phyloP scores from a whole-genome alignment of 306 rosid species.

The Datisca glomerata region DNA sequence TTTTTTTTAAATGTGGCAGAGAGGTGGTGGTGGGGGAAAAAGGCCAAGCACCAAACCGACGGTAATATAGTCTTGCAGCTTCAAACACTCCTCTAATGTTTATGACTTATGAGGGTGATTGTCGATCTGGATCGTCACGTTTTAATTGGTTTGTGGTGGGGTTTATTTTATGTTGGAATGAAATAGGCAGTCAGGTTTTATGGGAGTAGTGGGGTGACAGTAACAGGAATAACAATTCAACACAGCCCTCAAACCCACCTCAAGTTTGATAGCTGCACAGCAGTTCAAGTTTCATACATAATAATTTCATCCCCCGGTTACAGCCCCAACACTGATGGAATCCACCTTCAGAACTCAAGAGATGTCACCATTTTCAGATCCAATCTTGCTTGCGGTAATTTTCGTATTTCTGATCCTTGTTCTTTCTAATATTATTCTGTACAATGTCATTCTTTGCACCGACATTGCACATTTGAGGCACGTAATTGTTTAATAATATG shows the following conservation, averaged over 20 bases:
- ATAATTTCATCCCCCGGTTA: slow-evolving; percentile 69
- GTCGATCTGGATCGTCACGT: no score
- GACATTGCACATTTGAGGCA: no score
- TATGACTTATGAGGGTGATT: no score
- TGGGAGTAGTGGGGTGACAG: slow-evolving; percentile 73
- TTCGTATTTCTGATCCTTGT: no score
- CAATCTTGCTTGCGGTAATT: slow-evolving; percentile 79
- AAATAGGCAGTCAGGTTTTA: slow-evolving; percentile 91
- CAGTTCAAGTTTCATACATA: slow-evolving; percentile 66
- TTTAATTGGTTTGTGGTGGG: no score
- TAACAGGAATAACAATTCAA: slow-evolving; percentile 80
- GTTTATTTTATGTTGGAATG: no score
- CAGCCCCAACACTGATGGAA: slow-evolving; percentile 92
- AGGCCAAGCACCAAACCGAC: slow-evolving; percentile 85
- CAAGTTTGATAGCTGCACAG: slow-evolving; percentile 81
- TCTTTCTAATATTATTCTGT: no score
- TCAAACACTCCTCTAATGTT: no score
- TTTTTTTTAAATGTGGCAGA: slow-evolving; percentile 49
- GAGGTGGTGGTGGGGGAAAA: slow-evolving; percentile 45
- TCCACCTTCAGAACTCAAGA: slow-evolving; percentile 87
- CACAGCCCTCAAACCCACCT: slow-evolving; percentile 93
- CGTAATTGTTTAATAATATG: no score
- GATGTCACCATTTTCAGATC: slow-evolving; percentile 59
- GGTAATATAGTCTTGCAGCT: slow-evolving; percentile 46
- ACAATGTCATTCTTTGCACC: no score